Conservation (phyloP, 345 rosid species). For the Hevea brasiliensis region DNA sequence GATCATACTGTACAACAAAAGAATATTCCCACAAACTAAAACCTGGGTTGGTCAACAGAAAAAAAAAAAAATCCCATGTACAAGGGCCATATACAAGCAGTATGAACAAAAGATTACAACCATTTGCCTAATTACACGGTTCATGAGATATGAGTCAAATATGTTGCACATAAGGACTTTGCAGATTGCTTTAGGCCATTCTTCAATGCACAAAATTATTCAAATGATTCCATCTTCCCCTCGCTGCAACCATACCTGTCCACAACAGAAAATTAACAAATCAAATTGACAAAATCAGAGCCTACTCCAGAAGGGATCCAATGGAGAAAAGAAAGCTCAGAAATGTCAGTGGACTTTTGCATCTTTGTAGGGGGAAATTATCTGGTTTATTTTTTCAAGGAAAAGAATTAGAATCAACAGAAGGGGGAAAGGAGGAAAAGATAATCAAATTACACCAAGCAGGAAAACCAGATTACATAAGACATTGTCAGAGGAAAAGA, state of each 20-base stretch:
- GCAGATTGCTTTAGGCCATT: slow-evolving; percentile 42
- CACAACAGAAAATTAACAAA: slow-evolving; percentile 55
- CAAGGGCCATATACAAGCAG: slow-evolving; percentile 23
- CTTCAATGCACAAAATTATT: slow-evolving; percentile 63
- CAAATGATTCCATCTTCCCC: slow-evolving; percentile 59
- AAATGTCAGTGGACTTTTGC: slow-evolving; percentile 6
- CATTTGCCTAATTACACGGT: slow-evolving; percentile 19
- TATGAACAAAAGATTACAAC: slow-evolving; percentile 16
- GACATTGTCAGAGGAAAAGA: neutral
- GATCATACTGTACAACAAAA: slow-evolving; percentile 5
- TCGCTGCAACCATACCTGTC: slow-evolving; percentile 66
- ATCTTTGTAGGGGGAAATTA: neutral
- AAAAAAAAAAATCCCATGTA: slow-evolving; percentile 19
- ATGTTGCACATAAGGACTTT: slow-evolving; percentile 39
- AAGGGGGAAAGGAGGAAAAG: neutral
- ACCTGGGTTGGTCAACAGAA: slow-evolving; percentile 13
- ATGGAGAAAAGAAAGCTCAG: slow-evolving; percentile 15
- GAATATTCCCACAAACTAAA: neutral
- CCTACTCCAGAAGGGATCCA: slow-evolving; percentile 5
- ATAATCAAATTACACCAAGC: neutral
- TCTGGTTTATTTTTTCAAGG: neutral
- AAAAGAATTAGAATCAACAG: neutral
- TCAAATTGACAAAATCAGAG: slow-evolving; percentile 61
- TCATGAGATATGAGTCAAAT: slow-evolving; percentile 29
- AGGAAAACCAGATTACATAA: neutral